Evolutionary conservation across 257 asterid species (phyloP), one percentile per base, ranked within the genome.

Genomic region (Thymus mandschuricus): DNA sequence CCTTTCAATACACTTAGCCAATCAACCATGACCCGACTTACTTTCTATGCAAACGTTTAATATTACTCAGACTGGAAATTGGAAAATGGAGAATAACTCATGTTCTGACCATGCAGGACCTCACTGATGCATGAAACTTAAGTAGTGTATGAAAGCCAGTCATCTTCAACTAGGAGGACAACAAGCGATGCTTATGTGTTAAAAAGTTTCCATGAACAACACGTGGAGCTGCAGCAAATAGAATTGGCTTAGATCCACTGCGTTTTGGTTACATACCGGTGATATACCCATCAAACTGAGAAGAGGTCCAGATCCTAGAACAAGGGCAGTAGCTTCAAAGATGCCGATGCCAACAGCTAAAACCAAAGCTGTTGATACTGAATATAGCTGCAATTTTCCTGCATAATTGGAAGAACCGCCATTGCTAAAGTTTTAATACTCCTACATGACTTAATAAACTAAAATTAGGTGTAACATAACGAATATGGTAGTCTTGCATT

Each of bases 291-390:
- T 94, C 75, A 88, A 56, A 82, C 82, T 83, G 52, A 94, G 91
- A 76, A 94, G 96, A 69, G 83, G 86, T 78, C 94, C 97, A 82
- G 99, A 87, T 74, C 96, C 97, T 75, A 91, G 71, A 40, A 80
- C 77, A 77, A 94, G 81, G 46, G 96, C 93, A 55, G 76, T 45
- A 71, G 97, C 90, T 81, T 94, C 99, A 72, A 89, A 81, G 59
- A 94, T 77, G 78, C 99, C 99, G 60, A 94, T 89, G 74, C 92
- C 86, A 79, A 88, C 85, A 56, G 99, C 96, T 82, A 91, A 78
- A 62, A 87, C 56, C 83, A 91, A 81, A 81, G 97, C 97, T 10
- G 99, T 91, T 65, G 99, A 87, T 27, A 94, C 97, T 66, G 99
- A 94, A 68, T 97, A 86, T 50, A 94, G 85, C 85, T 86, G 96